Evolutionary conservation across 2,329 filamentous ascomycete genomes (phyloP), one percentile per base, ranked within the genome.

Genomic region (Arthroderma sp.): DNA sequence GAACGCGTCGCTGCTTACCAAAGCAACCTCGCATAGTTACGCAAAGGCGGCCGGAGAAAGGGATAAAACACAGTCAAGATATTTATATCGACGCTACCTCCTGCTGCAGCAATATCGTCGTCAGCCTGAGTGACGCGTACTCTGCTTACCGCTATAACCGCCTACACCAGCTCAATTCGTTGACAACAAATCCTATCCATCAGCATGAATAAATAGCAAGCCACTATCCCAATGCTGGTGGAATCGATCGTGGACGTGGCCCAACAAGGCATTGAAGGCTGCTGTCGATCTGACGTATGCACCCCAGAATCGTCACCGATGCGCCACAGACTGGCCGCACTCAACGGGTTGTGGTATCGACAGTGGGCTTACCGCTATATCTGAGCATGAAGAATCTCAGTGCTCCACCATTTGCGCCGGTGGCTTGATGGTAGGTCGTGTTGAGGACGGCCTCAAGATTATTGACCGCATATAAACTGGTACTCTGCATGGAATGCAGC

Each of bases 351-450:
- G 44, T 75, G 74, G 45, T 77, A 69, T 1, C 50, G 60, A 49
- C 68, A 64, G 56, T 73, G 70, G 51, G 81, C 75, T 11, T 55
- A 1, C 70, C 73, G 5, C 73, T 57, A 55, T 75, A 72, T 45
- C 76, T 62, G 47, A 79, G 71, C 50, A 78, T 67, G n/a, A 78
- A 58, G 6, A 79, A 62, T 3, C 74, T 75, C 34, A 79, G 70
- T 0, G 73, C 71, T 9, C 70, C 75, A 1, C 68, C 72, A n/a
- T 51, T 53, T 28, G 61, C 61, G 9, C 68, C 68, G 1, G 69
- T 73, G 1, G 69, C 69, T 53, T 73, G 70, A 27, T 52, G 53
- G 52, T 73, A 73, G 39, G 71, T 67, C 47, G 57, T 64, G 10
- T 51, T 55, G n/a, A 65, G 53, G 5, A 71, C 58, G 5, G 59